phyloP scores from a whole-genome alignment of 768 basidiomycete species.

The Mycena galopus region DNA sequence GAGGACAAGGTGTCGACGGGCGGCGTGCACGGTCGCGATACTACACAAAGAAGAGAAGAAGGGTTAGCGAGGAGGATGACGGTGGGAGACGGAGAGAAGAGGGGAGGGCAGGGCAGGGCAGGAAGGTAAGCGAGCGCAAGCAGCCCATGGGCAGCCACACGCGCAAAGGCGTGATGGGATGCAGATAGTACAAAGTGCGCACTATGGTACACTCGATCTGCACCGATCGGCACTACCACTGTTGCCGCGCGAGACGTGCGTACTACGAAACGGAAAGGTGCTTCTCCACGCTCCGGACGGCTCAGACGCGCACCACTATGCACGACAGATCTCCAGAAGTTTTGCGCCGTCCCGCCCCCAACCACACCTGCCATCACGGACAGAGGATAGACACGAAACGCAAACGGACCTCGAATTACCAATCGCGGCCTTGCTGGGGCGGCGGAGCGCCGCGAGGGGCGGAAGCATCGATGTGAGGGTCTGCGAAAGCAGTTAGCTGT shows the following conservation, averaged over 20 bases:
- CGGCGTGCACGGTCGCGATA: conserved; percentile 71
- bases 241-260: neutral
- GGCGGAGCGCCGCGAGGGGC: neutral
- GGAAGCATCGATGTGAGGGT: neutral
- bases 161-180: too few species aligned
- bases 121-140: too few species aligned
- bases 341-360: too few species aligned
- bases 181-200: too few species aligned
- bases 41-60: conserved; percentile 43
- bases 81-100: neutral
- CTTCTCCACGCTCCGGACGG: too few species aligned
- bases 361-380: neutral
- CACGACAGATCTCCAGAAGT: too few species aligned
- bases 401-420: neutral
- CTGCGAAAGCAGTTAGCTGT: neutral
- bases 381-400: neutral
- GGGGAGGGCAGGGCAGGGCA: neutral
- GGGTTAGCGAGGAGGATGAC: neutral
- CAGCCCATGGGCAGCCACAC: too few species aligned
- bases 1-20: conserved; percentile 71
- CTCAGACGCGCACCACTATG: too few species aligned
- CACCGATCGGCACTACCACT: too few species aligned
- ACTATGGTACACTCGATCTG: too few species aligned
- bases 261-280: neutral
- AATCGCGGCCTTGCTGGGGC: neutral